Evolutionary conservation across 331 rosid genomes (phyloP).

Genomic region (Pyrus hybrid): DNA sequence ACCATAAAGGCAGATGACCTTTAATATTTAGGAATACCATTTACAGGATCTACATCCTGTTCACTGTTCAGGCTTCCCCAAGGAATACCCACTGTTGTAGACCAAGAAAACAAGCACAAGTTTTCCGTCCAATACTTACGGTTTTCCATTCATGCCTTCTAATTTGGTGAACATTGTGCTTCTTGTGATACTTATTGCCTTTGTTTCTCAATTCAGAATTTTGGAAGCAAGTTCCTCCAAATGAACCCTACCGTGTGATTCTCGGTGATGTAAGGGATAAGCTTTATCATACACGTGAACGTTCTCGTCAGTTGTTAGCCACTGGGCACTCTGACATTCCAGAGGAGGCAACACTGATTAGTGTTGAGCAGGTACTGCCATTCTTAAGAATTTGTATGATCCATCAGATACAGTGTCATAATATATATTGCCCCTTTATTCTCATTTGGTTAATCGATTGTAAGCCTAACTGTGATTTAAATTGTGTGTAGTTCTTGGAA

Average conservation of each 20-base stretch:
- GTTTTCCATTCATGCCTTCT: background rate
- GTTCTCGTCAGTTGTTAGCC: conserved; percentile 80
- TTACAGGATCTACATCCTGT: background rate
- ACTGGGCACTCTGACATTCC: conserved; percentile 82
- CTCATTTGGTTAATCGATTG: background rate
- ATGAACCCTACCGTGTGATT: conserved; percentile 90
- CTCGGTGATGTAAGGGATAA: conserved; percentile 91
- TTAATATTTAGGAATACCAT: background rate
- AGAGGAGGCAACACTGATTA: conserved; percentile 76
- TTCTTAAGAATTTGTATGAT: background rate
- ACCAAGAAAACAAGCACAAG: background rate
- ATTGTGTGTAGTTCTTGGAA: conserved; percentile 65
- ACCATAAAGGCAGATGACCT: background rate
- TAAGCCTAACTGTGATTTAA: conserved; percentile 27
- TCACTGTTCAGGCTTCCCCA: background rate
- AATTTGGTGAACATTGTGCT: background rate
- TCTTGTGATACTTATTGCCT: conserved; percentile 4
- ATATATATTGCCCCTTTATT: background rate
- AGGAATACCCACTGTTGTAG: background rate
- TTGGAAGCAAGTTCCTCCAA: conserved; percentile 85
- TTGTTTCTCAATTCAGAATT: conserved; percentile 47
- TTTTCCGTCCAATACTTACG: background rate
- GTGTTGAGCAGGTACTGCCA: conserved; percentile 65
- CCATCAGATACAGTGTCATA: background rate
- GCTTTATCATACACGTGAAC: conserved; percentile 95